These are phyloP conservation scores for Geotrichum reessii DNA, from an alignment of 1,139 yeast genomes.

Conservation along the genomic window DNA sequence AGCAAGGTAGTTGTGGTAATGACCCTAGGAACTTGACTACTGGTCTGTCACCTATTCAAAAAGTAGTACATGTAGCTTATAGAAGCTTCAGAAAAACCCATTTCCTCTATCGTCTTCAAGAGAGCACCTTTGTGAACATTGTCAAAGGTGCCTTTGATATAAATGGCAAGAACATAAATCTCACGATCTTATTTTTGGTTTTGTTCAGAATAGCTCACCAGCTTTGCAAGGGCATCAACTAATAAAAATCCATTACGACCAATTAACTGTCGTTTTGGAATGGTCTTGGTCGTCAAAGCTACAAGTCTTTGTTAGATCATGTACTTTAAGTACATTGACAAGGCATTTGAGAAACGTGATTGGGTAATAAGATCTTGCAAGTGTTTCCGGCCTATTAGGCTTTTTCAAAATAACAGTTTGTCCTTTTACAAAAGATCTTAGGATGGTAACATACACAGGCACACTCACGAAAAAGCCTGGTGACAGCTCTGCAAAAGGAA, in stretches of 20 bases:
- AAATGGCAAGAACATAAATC: conserved; percentile 6
- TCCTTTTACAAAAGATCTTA: background rate
- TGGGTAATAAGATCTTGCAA: background rate
- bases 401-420: conserved; percentile 6
- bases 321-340: background rate
- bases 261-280: conserved; percentile 17
- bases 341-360: background rate
- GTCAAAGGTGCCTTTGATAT: conserved; percentile 22
- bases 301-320: background rate
- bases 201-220: background rate
- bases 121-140: conserved; percentile 18
- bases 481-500: background rate
- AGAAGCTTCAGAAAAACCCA: conserved; percentile 11
- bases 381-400: conserved; percentile 2
- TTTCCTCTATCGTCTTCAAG: conserved; percentile 7
- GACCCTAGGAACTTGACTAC: too few species aligned
- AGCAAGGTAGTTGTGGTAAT: too few species aligned
- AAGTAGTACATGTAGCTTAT: background rate
- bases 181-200: background rate
- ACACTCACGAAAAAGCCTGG: background rate
- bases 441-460: conserved; percentile 3
- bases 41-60: background rate
- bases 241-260: conserved; percentile 17
- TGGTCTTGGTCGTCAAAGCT: background rate
- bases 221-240: conserved; percentile 12